Percentiles rank a stretch among this genome's conserved stretches.
Conservation (phyloP, 2,329 filamentous ascomycete species). For the Penicillium italicum region DNA sequence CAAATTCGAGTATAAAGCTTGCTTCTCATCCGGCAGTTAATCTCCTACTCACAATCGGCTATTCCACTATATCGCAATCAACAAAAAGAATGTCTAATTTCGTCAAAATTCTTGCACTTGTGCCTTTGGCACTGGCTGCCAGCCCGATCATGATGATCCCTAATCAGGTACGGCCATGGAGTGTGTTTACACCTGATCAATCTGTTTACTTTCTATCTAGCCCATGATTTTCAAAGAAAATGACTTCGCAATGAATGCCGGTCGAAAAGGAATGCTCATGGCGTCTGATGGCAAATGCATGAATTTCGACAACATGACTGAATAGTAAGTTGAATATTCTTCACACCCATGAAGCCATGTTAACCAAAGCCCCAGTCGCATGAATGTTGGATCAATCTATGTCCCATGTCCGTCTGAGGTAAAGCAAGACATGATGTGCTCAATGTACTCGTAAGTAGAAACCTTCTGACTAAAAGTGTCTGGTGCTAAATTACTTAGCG, state of each 20-base stretch:
- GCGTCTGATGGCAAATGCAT: not conserved
- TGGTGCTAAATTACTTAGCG: not conserved
- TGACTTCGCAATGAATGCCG: not conserved
- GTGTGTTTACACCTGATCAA: not conserved
- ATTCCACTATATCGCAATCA: not conserved
- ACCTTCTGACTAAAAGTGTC: no score
- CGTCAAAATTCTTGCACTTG: not conserved
- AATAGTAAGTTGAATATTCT: not conserved
- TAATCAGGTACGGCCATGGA: not conserved
- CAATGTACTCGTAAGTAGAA: not conserved
- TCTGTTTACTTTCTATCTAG: not conserved
- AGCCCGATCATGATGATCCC: not conserved
- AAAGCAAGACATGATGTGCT: constrained; percentile 1
- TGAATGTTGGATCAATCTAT: constrained; percentile 3
- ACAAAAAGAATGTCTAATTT: not conserved
- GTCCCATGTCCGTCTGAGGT: constrained; percentile 1
- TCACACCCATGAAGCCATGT: not conserved
- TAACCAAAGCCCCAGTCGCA: not conserved
- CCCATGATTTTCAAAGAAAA: constrained; percentile 4
- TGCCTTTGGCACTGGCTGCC: constrained; percentile 2
- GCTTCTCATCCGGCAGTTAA: not conserved
- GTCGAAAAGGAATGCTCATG: not conserved
- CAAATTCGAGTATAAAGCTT: not conserved
- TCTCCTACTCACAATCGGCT: not conserved
- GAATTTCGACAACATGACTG: not conserved